Base-by-base conservation (phyloP, 23 red algal species). In the Cyanidioschyzon merolae region DNA sequence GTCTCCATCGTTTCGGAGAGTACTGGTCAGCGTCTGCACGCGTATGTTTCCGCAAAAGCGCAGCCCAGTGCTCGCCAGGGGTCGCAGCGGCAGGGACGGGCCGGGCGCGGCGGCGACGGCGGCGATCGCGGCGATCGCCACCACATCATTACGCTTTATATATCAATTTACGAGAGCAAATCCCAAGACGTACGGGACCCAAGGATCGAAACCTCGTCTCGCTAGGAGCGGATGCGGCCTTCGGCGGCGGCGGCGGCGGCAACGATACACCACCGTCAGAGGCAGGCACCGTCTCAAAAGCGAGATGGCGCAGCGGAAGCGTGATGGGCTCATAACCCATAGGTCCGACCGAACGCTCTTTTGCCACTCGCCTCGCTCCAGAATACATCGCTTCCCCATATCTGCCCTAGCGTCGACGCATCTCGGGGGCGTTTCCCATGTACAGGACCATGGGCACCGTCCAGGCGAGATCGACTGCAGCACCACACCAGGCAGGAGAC, bases 291-390 rank as follows among this genome's bases (percentile, higher is more conserved):
- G 29, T 35, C 3, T 27, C 12, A 7, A 3, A 7, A 71, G 63
- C 63, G 63, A 71, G 63, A 71, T 71, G 63, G 63, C 63, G 63
- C 63, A 71, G 63, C 63, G 63, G 63, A 71, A 71, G 63, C 63
- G 63, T 71, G 63, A 71, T 71, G 63, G 63, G 63, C 63, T 71
- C 63, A 71, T 71, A 71, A 71, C 63, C 63, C 63, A 71, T 71
- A 71, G 63, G 63, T 71, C 63, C 63, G 63, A 27, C 63, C n/a
- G 63, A 7, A 3, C n/a, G 63, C 30, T 71, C 30, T 71, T 71
- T 15, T 32, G 21, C 21, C 45, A 7, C 45, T 54, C 45, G 45
- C n/a, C n/a, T n/a, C n/a, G n/a, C n/a, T n/a, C n/a, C n/a, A n/a
- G n/a, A n/a, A n/a, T n/a, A n/a, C n/a, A n/a, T n/a, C n/a, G n/a